These are phyloP conservation scores for Fusarium multiceps DNA, from an alignment of 2,329 filamentous ascomycete genomes.

Conservation along the genomic window DNA sequence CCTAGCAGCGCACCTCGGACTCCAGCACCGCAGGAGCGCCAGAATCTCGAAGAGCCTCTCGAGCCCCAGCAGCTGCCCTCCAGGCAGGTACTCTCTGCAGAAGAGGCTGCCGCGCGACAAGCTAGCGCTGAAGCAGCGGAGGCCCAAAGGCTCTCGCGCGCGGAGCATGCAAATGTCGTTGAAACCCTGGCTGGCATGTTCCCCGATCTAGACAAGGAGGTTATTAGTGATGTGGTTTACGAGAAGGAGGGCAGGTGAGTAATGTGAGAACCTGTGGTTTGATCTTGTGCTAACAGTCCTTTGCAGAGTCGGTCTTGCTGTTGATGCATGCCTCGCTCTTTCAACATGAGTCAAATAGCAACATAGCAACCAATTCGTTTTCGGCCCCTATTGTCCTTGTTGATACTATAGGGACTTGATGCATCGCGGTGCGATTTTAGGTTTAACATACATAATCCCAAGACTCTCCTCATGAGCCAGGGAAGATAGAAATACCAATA, in stretches of 20 bases:
- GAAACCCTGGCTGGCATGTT: constrained; percentile 98
- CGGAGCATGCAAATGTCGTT: constrained; percentile 90
- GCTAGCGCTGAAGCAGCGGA: constrained; percentile 91
- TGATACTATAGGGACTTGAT: neutral
- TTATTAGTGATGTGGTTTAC: constrained; percentile 96
- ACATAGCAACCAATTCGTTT: constrained; percentile 6
- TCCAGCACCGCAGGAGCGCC: constrained; percentile 51
- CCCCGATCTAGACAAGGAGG: constrained; percentile 89
- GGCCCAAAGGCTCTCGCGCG: constrained; percentile 81
- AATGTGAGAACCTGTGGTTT: neutral
- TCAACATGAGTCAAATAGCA: constrained; percentile 53
- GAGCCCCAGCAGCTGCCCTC: constrained; percentile 51
- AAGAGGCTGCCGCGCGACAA: constrained; percentile 90
- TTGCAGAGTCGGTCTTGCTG: constrained; percentile 80
- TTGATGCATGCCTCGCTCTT: constrained; percentile 84
- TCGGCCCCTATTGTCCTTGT: neutral
- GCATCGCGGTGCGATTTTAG: constrained; percentile 3
- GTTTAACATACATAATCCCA: constrained; percentile 6
- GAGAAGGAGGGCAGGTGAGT: constrained; percentile 93
- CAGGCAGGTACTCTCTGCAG: constrained; percentile 70
- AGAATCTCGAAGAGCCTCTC: constrained; percentile 47
- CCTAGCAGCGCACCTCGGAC: constrained; percentile 52
- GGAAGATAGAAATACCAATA: constrained; percentile 34
- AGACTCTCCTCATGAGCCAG: neutral
- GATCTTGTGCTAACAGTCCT: constrained; percentile 4